phyloP scores from a whole-genome alignment of 768 basidiomycete genomes.

The Gloeopeniophorella convolvens region DNA sequence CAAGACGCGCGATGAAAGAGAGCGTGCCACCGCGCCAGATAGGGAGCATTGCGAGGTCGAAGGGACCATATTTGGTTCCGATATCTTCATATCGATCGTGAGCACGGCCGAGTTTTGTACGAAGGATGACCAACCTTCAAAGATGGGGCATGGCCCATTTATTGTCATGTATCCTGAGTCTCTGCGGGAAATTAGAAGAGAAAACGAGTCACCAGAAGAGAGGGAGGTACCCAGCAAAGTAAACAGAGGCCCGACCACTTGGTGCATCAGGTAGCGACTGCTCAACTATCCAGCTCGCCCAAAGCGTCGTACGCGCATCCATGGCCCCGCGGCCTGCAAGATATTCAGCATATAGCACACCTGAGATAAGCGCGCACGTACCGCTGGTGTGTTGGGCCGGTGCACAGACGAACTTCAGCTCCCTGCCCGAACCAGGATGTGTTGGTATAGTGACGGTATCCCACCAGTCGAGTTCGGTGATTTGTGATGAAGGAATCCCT shows the following conservation, averaged over 20 bases:
- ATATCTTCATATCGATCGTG: conserved; percentile 27
- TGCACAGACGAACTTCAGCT: conserved; percentile 31
- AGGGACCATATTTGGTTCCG: conserved; percentile 33
- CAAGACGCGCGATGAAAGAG: conserved; percentile 32
- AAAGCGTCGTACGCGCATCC: conserved; percentile 33
- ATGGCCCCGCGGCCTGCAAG: conserved; percentile 29
- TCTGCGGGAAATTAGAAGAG: conserved; percentile 18
- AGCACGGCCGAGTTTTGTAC: neutral
- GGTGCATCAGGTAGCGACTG: conserved; percentile 17
- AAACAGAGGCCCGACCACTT: conserved; percentile 21
- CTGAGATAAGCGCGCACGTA: conserved; percentile 18
- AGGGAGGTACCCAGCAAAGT: conserved; percentile 26
- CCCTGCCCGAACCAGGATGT: conserved; percentile 9
- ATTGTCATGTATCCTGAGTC: conserved; percentile 36
- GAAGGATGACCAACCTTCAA: conserved; percentile 25
- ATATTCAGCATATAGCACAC: too few relatives aligned
- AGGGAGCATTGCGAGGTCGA: conserved; percentile 37
- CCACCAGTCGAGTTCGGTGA: conserved; percentile 40
- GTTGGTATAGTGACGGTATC: conserved; percentile 25
- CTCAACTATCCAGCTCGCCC: conserved; percentile 37
- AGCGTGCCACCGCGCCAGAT: conserved; percentile 41
- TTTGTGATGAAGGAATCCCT: conserved; percentile 29
- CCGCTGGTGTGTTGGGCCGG: conserved; percentile 40
- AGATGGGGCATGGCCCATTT: conserved; percentile 31
- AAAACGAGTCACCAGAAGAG: neutral